Evolutionary conservation across 1,139 yeast species (phyloP), one percentile per base, ranked within the genome.

Genomic region (Candida sanyaensis): DNA sequence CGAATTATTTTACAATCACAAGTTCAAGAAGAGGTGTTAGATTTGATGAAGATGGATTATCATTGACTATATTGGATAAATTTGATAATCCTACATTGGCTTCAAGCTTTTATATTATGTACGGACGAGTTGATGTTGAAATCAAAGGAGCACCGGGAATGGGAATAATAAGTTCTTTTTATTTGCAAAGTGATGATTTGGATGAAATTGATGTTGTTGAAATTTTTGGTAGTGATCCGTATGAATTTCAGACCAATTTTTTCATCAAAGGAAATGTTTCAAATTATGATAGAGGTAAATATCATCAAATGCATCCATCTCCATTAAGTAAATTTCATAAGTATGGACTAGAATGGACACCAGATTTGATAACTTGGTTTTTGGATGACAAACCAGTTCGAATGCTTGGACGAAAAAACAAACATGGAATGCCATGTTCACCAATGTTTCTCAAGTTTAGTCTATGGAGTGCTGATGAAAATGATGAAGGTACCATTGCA

Each of bases 151-250:
- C 78, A 1, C 32, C 48, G 0, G 82, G 81, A 0, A 54, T 51
- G 6, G 81, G 81, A 0, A 65, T 77, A n/a, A 66, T 77, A 8
- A 66, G 75, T 30, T 71, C 78, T 8, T 64, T 75, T 41, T 77
- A 76, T 54, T 56, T 77, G 24, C 81, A 76, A 55, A 69, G 76
- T 50, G 76, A 75, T 50, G 79, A 73, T 55, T 61, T 70, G 49
- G 82, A 77, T 56, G 81, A 77, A 50, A 74, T 77, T 38, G 81
- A 77, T 50, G 56, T 74, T 9, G 72, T 69, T 24, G 81, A 77
- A 49, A 56, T 73, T 30, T 72, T 76, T 54, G 80, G 81, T 2
- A 70, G 73, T 12, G 64, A 68, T 46, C 60, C 58, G 2, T 61
- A 53, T 42, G 65, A 66, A 44, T 67, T 62, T 50, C 78, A 74